These are phyloP conservation scores for Murraya koenigii DNA, from an alignment of 345 rosid genomes.

Conservation along the genomic window DNA sequence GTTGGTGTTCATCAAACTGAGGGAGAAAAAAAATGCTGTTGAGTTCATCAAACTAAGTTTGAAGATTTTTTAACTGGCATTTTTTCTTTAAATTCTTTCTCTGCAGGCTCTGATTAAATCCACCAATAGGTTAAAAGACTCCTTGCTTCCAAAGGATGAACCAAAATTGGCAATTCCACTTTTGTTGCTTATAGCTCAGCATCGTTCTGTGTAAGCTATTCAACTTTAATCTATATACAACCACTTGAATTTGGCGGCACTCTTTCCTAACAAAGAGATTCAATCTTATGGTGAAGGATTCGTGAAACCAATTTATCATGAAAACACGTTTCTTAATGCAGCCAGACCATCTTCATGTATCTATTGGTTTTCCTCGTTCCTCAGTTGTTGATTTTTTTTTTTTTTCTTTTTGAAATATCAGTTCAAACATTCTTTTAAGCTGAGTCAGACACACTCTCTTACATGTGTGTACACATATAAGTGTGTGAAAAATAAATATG, in stretches of 20 bases:
- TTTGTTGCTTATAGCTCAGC: slow-evolving; percentile 89
- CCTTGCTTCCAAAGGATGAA: slow-evolving; percentile 92
- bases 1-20: neutral
- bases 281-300: neutral
- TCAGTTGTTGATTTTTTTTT: neutral
- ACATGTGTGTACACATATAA: neutral
- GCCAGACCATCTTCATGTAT: neutral
- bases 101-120: slow-evolving; percentile 94
- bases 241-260: neutral
- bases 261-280: neutral
- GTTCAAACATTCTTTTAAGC: neutral
- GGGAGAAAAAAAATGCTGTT: neutral
- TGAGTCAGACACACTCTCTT: neutral
- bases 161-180: slow-evolving; percentile 90
- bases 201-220: slow-evolving; percentile 85
- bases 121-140: slow-evolving; percentile 85
- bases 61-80: neutral
- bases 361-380: neutral
- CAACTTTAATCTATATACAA: neutral
- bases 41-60: neutral
- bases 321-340: neutral
- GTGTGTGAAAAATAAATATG: neutral
- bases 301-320: neutral
- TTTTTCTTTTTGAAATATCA: neutral
- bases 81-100: neutral